Percentiles rank a stretch among this genome's conserved stretches.
phyloP scores from a whole-genome alignment of 2,329 filamentous ascomycete genomes.

The Penicillium sp. region DNA sequence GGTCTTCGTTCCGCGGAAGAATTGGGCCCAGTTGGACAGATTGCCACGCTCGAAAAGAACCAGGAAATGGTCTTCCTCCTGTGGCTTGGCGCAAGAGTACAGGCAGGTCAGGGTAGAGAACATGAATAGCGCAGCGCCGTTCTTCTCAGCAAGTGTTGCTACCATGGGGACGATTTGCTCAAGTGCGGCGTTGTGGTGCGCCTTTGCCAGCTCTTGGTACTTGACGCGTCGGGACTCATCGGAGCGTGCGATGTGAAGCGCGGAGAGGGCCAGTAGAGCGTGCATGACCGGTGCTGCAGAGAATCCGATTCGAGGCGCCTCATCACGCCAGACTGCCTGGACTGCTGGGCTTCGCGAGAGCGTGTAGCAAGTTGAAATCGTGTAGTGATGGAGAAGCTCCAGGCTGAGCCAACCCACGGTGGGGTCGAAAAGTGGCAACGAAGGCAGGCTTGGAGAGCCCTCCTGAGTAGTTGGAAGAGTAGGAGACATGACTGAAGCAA shows the following conservation, averaged over 20 bases:
- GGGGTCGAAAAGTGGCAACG: slow-evolving; percentile 1
- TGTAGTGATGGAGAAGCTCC: slow-evolving; percentile 57
- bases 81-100: slow-evolving; percentile 40
- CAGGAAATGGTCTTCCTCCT: slow-evolving; percentile 38
- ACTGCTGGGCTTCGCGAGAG: slow-evolving; percentile 45
- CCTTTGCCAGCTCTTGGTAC: slow-evolving; percentile 42
- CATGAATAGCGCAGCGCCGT: slow-evolving; percentile 39
- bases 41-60: slow-evolving; percentile 32
- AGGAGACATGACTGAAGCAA: neutral
- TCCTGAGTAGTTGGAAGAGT: neutral
- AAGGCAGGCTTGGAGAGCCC: neutral
- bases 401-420: slow-evolving; percentile 43
- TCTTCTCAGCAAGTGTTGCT: slow-evolving; percentile 33
- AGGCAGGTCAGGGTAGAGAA: slow-evolving; percentile 43
- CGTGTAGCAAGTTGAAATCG: slow-evolving; percentile 52
- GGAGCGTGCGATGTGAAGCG: slow-evolving; percentile 51
- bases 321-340: slow-evolving; percentile 51
- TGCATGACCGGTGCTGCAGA: slow-evolving; percentile 52
- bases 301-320: slow-evolving; percentile 52
- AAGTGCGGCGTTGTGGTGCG: slow-evolving; percentile 39
- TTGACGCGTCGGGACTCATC: slow-evolving; percentile 39
- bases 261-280: slow-evolving; percentile 51
- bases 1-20: slow-evolving; percentile 39
- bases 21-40: slow-evolving; percentile 41
- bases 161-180: slow-evolving; percentile 36